A percentile compares a stretch with the other conserved stretches of the same genome.
phyloP scores from a whole-genome alignment of 2,329 filamentous ascomycete genomes.

The Trichoderma sp. region DNA sequence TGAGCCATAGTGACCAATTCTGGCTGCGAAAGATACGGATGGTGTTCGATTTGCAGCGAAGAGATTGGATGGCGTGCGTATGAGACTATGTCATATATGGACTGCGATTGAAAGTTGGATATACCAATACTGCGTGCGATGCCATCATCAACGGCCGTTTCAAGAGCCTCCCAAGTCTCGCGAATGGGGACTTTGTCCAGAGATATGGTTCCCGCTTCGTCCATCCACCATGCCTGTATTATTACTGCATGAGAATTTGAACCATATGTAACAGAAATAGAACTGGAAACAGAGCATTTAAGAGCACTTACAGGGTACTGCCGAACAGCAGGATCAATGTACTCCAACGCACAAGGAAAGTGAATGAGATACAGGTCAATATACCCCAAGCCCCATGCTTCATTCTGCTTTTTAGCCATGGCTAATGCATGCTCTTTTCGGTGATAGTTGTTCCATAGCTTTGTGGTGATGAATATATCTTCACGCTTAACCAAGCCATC shows the following conservation, averaged over 20 bases:
- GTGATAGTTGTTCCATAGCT: constrained; percentile 90
- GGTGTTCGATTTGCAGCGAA: constrained; percentile 63
- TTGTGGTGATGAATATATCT: constrained; percentile 85
- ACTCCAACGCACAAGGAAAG: constrained; percentile 48
- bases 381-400: constrained; percentile 78
- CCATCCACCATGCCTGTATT: background rate
- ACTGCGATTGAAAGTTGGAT: constrained; percentile 67
- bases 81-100: constrained; percentile 58
- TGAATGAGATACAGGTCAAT: constrained; percentile 84
- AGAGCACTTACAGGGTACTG: constrained; percentile 32
- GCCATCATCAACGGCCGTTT: constrained; percentile 54
- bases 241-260: background rate
- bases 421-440: constrained; percentile 69
- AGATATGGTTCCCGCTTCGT: constrained; percentile 48
- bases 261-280: background rate
- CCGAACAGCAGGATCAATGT: constrained; percentile 41
- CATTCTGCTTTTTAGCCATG: constrained; percentile 69
- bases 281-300: background rate
- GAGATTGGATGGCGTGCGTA: constrained; percentile 51
- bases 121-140: constrained; percentile 60
- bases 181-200: constrained; percentile 61
- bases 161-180: constrained; percentile 77
- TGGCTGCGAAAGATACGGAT: constrained; percentile 63
- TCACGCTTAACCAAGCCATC: constrained; percentile 63
- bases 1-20: constrained; percentile 55